Percentiles rank a stretch among this genome's conserved stretches.
phyloP scores from a whole-genome alignment of 441 rosid species.

The Adansonia gregorii region DNA sequence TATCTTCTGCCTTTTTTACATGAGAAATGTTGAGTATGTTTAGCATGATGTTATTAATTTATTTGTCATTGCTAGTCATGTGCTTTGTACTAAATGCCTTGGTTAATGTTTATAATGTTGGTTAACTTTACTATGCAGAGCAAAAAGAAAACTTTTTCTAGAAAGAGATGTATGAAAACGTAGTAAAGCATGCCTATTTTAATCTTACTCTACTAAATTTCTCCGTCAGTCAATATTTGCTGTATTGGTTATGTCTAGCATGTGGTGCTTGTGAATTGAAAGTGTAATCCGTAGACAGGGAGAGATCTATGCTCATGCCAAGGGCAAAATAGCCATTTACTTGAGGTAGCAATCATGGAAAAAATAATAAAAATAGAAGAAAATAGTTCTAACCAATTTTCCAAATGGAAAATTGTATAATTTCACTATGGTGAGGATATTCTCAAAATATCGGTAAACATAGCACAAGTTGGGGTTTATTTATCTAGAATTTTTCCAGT shows the following conservation, averaged over 20 bases:
- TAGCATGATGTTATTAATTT: too few relatives aligned
- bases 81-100: conserved; percentile 85
- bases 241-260: background rate
- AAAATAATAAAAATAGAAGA: too few relatives aligned
- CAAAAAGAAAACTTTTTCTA: background rate
- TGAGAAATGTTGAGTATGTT: too few relatives aligned
- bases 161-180: background rate
- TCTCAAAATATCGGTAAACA: background rate
- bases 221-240: conserved; percentile 57
- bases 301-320: background rate
- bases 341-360: background rate
- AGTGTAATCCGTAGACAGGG: background rate
- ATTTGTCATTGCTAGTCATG: conserved; percentile 61
- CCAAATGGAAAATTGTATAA: background rate
- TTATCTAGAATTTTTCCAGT: background rate
- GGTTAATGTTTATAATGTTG: conserved; percentile 33
- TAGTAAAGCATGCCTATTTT: background rate
- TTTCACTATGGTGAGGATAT: background rate
- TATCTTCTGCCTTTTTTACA: too few relatives aligned
- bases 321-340: background rate
- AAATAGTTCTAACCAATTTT: background rate
- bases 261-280: background rate
- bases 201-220: conserved; percentile 76
- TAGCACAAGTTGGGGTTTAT: background rate
- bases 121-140: background rate